Evolutionary conservation across 1,284 basidiomycete species (phyloP).

Genomic region (Porogramme epimiltina): DNA sequence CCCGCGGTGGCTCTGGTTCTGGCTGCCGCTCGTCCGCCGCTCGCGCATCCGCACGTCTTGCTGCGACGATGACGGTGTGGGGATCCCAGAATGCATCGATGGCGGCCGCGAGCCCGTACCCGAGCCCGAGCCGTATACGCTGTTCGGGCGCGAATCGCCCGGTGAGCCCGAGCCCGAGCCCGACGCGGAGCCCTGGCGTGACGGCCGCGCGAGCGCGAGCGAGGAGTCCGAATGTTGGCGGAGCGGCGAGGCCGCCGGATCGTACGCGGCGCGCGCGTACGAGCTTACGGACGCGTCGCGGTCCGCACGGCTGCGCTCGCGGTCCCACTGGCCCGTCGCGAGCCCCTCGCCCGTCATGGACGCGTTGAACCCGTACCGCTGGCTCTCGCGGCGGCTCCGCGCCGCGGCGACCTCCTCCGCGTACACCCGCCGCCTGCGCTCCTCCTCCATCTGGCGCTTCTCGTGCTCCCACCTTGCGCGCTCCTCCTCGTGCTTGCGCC

Average conservation of each 20-base stretch:
- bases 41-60: conserved; percentile 50
- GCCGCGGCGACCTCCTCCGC: conserved; percentile 64
- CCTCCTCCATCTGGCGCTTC: conserved; percentile 55
- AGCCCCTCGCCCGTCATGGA: conserved; percentile 24
- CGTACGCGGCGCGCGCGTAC: conserved; percentile 26
- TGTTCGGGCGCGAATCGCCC: conserved; percentile 52
- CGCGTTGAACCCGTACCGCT: conserved; percentile 31
- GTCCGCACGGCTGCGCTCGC: conserved; percentile 22
- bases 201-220: conserved; percentile 5
- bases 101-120: conserved; percentile 48
- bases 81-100: conserved; percentile 42
- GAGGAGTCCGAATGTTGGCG: conserved; percentile 13
- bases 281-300: conserved; percentile 12
- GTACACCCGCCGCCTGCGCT: conserved; percentile 53
- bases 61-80: conserved; percentile 47
- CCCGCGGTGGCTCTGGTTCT: conserved; percentile 42
- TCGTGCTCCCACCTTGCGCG: conserved; percentile 57
- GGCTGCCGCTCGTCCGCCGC: conserved; percentile 30
- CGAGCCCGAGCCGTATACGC: conserved; percentile 35
- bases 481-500: conserved; percentile 54
- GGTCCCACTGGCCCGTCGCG: conserved; percentile 22
- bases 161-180: conserved; percentile 39
- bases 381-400: conserved; percentile 58
- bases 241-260: conserved; percentile 10
- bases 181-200: conserved; percentile 4